Conservation (phyloP, 116 monocot genomes). For the Phalaenopsis hybrid region DNA sequence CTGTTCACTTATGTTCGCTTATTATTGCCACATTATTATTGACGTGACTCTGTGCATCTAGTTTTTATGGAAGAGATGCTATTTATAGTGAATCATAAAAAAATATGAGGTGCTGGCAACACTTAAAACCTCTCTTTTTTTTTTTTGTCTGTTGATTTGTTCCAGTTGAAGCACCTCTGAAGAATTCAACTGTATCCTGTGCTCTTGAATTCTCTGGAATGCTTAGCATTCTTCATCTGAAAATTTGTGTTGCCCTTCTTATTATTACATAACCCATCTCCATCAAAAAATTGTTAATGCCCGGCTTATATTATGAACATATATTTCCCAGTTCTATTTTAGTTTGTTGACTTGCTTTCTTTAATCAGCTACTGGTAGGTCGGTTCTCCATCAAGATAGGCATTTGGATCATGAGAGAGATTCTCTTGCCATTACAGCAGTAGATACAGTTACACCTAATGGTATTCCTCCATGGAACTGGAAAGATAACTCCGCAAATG, state of each 20-base stretch:
- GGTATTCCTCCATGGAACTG: slow-evolving; percentile 83
- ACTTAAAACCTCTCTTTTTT: not conserved
- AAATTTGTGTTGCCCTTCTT: not conserved
- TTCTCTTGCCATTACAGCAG: slow-evolving; percentile 70
- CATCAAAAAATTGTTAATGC: not conserved
- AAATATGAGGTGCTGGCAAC: not conserved
- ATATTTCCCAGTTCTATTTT: slow-evolving; percentile 1
- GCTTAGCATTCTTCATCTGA: not conserved
- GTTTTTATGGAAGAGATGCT: not conserved
- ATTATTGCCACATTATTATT: not conserved
- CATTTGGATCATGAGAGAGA: slow-evolving; percentile 57
- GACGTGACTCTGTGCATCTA: not conserved
- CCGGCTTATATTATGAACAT: not conserved
- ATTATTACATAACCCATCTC: not conserved
- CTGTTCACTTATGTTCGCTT: not conserved
- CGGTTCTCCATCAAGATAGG: slow-evolving; percentile 61
- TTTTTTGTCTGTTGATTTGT: not conserved
- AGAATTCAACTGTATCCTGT: not conserved
- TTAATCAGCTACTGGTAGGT: slow-evolving; percentile 50
- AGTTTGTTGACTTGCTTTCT: not conserved
- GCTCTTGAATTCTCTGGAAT: not conserved
- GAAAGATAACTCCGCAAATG: slow-evolving; percentile 63
- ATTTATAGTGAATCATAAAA: not conserved
- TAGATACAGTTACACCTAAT: slow-evolving; percentile 56
- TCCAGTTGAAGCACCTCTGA: not conserved